Base-by-base conservation (phyloP, 148 eudicot genomes). In the Diospyros kaki region DNA sequence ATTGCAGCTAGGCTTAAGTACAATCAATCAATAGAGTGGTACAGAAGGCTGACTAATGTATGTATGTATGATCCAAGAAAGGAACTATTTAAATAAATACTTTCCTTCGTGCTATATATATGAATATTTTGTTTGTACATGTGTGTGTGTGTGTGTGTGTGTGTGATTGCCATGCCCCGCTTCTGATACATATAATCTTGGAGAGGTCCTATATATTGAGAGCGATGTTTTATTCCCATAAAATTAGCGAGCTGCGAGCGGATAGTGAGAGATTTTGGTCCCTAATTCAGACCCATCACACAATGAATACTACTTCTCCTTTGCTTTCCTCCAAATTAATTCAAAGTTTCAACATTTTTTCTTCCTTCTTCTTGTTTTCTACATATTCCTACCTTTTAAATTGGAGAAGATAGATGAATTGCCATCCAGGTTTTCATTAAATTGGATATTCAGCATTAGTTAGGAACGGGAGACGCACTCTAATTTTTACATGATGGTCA, bases 401-500 rank as follows among this genome's bases (percentile, higher is more conserved):
- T 28, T 28, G 28, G 28, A 28, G 28, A 28, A 28, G 28, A 28
- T 28, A 28, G 28, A 28, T 28, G 28, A 28, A 28, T 28, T 0
- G 28, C 28, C 28, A 28, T 28, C 28, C 28, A 28, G 28, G 0
- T 28, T 28, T 28, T 28, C 28, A 28, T 72, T 45, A 1, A n/a
- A 58, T 14, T 59, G 12, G 6, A 61, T 61, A 11, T 12, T 17
- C 53, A 40, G 39, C 66, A 73, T 60, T 60, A 60, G 46, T 73
- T 61, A 73, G 14, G 55, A 18, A 73, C 66, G 40, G 66, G 75
- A 73, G 5, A 13, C 54, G 43, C 66, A 59, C 67, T 73, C 56
- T 61, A 10, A 45, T 73, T 72, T 28, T 28, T 46, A 46, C 56
- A 73, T 73, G 41, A 73, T 73, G 64, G 66, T 73, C 75, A 73